A percentile compares a stretch with the other conserved stretches of the same genome.
phyloP scores from a whole-genome alignment of 2,329 filamentous ascomycete genomes.

The Myriosclerotinia scirpicola region DNA sequence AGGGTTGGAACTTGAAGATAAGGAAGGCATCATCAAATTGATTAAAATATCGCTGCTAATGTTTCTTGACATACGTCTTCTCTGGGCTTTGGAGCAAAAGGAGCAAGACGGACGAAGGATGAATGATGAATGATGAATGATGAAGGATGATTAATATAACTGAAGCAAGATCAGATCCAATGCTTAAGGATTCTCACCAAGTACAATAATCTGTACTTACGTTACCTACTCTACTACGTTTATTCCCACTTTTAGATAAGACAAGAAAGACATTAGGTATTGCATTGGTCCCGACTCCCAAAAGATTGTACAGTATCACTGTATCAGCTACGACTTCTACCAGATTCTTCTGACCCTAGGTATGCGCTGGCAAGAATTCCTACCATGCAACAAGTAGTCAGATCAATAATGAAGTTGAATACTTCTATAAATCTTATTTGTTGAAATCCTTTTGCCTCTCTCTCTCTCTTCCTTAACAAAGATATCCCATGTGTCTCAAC shows the following conservation, averaged over 20 bases:
- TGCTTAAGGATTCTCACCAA: background rate
- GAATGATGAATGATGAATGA: too few relatives aligned
- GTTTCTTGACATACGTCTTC: background rate
- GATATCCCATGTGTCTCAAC: slow-evolving; percentile 11
- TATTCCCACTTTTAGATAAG: slow-evolving; percentile 1
- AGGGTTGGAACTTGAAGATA: background rate
- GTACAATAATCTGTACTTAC: too few relatives aligned
- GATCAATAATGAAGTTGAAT: slow-evolving; percentile 14
- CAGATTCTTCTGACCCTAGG: background rate
- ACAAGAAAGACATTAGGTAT: slow-evolving; percentile 1
- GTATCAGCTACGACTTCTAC: background rate
- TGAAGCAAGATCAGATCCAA: slow-evolving; percentile 1
- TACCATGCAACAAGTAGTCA: slow-evolving; percentile 15
- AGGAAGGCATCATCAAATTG: background rate
- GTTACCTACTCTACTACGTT: background rate
- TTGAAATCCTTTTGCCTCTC: background rate
- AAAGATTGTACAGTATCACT: background rate
- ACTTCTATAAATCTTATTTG: slow-evolving; percentile 19
- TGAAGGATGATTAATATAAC: background rate
- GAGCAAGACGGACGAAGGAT: too few relatives aligned
- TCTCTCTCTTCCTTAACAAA: background rate
- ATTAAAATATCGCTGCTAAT: background rate
- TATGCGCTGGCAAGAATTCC: slow-evolving; percentile 20
- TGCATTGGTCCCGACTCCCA: slow-evolving; percentile 1
- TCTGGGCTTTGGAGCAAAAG: too few relatives aligned